A percentile compares a stretch with the other conserved stretches of the same genome.
These are phyloP conservation scores for Mucor irregularis DNA, from an alignment of 371 early-diverging fungal species.

Conservation along the genomic window DNA sequence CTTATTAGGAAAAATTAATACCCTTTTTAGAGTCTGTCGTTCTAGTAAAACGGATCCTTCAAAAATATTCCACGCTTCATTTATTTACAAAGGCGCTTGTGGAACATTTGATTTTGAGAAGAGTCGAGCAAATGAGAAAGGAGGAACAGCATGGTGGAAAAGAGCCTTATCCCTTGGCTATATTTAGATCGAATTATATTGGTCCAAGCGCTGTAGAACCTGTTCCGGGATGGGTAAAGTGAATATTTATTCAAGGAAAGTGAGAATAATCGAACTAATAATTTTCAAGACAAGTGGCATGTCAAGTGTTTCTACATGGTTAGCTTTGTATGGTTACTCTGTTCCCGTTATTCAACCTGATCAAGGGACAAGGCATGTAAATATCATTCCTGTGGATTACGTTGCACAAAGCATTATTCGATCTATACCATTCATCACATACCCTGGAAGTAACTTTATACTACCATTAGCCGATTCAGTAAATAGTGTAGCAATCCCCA, in stretches of 20 bases:
- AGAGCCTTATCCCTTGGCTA: constrained; percentile 37
- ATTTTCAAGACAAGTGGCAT: constrained; percentile 35
- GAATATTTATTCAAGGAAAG: neutral
- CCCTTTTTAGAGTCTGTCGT: constrained; percentile 11
- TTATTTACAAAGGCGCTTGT: constrained; percentile 54
- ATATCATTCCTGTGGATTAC: constrained; percentile 47
- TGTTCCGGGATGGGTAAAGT: constrained; percentile 51
- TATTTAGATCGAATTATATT: constrained; percentile 50
- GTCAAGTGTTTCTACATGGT: constrained; percentile 39
- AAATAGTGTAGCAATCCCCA: neutral
- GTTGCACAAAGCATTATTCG: constrained; percentile 20
- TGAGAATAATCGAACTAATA: neutral
- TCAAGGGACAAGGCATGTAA: constrained; percentile 20
- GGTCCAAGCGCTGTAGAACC: constrained; percentile 46
- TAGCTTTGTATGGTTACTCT: constrained; percentile 27
- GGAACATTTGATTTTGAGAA: constrained; percentile 46
- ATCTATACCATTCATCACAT: constrained; percentile 15
- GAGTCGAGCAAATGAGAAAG: constrained; percentile 33
- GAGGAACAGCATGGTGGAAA: constrained; percentile 20
- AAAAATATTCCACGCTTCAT: constrained; percentile 49
- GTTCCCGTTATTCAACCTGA: constrained; percentile 27
- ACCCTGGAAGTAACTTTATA: constrained; percentile 18
- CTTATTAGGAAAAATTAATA: constrained; percentile 12
- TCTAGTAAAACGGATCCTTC: constrained; percentile 23
- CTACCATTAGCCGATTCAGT: constrained; percentile 15